Evolutionary conservation across 192 early-diverging fungal genomes (phyloP), one percentile per base, ranked within the genome.

Genomic region (Linderina pennispora): DNA sequence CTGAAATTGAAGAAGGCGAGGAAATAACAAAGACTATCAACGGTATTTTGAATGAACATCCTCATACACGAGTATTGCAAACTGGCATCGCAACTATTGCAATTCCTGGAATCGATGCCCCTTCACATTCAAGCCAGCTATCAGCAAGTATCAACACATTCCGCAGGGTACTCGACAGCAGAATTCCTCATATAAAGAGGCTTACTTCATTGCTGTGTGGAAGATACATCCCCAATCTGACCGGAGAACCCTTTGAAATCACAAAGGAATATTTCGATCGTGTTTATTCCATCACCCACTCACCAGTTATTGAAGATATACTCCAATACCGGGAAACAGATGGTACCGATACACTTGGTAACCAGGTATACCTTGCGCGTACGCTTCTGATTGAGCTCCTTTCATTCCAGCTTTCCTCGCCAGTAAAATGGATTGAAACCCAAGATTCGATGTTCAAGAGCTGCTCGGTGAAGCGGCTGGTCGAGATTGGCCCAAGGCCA

Each of bases 181-280:
- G n/a, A n/a, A n/a, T n/a, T n/a, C n/a, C n/a, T n/a, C n/a, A n/a
- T n/a, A n/a, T n/a, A n/a, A n/a, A n/a, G n/a, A n/a, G n/a, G n/a
- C n/a, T n/a, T n/a, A n/a, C n/a, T n/a, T n/a, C 64, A 25, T 62
- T 76, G 13, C 78, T 97, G 21, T 58, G 72, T 41, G 78, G 67
- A 37, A 85, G 85, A 58, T 97, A 95, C 63, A 92, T 97, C 61
- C 94, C 94, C 33, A 97, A 97, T 65, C 76, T 97, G 55, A 95
- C 91, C 34, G 92, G 89, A 15, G 50, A 80, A 58, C 92, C 94
- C 23, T 95, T 97, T 77, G 80, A 76, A 34, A 75, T 89, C 23
- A 71, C 77, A 23, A 83, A 81, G 67, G 65, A 61, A 10, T 97
- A 94, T n/a, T n/a, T n/a, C n/a, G n/a, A n/a, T n/a, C n/a, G 64